A percentile compares a stretch with the other conserved stretches of the same genome.
Conservation (phyloP, 2,329 filamentous ascomycete species). For the Microcyclospora pomicola region DNA sequence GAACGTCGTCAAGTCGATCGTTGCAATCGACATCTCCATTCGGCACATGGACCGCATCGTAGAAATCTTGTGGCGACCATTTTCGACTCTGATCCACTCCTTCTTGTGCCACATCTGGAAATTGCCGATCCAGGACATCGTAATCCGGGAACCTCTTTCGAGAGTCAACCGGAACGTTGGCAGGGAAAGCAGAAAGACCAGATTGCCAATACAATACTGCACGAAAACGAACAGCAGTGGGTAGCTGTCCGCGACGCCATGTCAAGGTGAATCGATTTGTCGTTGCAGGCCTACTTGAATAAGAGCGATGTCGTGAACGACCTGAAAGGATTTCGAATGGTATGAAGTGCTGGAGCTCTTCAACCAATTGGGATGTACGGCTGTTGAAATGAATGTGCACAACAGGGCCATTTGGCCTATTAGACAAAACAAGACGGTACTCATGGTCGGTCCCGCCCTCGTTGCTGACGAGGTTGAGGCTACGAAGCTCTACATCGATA, state of each 20-base stretch:
- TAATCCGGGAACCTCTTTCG: conserved; percentile 17
- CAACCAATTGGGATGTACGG: no score
- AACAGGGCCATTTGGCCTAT: not conserved
- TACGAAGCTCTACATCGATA: conserved; percentile 5
- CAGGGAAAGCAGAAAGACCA: conserved; percentile 18
- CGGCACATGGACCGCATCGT: conserved; percentile 53
- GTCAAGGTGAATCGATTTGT: conserved; percentile 10
- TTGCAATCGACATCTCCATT: conserved; percentile 22
- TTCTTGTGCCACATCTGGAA: conserved; percentile 10
- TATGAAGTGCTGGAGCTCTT: no score
- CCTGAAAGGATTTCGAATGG: no score
- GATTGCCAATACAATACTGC: conserved; percentile 18
- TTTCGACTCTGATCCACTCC: conserved; percentile 10
- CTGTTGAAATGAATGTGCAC: not conserved
- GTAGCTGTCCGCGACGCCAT: conserved; percentile 12
- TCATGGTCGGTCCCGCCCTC: conserved; percentile 2
- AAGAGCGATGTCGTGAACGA: not conserved
- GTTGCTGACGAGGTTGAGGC: no score
- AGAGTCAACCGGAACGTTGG: conserved; percentile 11
- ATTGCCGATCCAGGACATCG: conserved; percentile 11
- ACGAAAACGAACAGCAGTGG: conserved; percentile 15
- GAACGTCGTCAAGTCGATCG: conserved; percentile 8
- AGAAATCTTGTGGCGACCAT: conserved; percentile 48
- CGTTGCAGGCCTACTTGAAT: conserved; percentile 1
- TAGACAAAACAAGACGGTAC: conserved; percentile 6